phyloP scores from a whole-genome alignment of 164 flowering plant genomes.

The Tetracentron sinense region DNA sequence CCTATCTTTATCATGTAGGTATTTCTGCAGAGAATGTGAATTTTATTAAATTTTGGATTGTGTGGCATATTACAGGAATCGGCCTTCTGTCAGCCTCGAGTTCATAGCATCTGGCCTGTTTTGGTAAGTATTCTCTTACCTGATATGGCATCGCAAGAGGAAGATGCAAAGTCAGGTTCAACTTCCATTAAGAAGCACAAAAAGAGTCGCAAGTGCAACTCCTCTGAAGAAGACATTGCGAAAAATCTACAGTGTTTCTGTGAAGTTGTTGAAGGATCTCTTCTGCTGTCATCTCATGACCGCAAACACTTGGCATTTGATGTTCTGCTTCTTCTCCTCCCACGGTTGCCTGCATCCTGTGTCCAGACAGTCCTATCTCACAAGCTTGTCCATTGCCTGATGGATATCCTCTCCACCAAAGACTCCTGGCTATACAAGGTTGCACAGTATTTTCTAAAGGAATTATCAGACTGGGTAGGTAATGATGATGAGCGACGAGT shows the following conservation, averaged over 20 bases:
- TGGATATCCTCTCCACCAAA: constrained; percentile 80
- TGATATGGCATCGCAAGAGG: constrained; percentile 44
- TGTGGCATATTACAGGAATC: constrained; percentile 64
- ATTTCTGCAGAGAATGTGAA: neutral
- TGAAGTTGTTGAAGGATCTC: constrained; percentile 81
- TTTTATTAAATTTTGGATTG: neutral
- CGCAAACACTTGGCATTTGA: constrained; percentile 91
- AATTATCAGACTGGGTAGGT: constrained; percentile 51
- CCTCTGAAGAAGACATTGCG: constrained; percentile 62
- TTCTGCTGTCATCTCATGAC: constrained; percentile 88
- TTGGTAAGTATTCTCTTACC: constrained; percentile 69
- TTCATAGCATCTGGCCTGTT: constrained; percentile 82
- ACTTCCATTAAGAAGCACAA: constrained; percentile 64
- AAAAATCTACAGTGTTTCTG: constrained; percentile 51
- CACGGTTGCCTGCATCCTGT: constrained; percentile 67
- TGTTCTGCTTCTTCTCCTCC: constrained; percentile 70
- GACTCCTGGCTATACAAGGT: constrained; percentile 86
- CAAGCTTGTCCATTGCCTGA: constrained; percentile 79
- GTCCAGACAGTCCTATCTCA: constrained; percentile 57
- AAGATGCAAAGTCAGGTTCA: constrained; percentile 33
- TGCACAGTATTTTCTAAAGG: constrained; percentile 64
- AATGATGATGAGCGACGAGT: constrained; percentile 69
- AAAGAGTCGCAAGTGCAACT: constrained; percentile 57
- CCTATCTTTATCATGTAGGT: neutral
- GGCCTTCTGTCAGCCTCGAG: constrained; percentile 90